These are phyloP conservation scores for Anthracocystis panici-leucophaei DNA, from an alignment of 1,284 basidiomycete genomes.

Conservation along the genomic window DNA sequence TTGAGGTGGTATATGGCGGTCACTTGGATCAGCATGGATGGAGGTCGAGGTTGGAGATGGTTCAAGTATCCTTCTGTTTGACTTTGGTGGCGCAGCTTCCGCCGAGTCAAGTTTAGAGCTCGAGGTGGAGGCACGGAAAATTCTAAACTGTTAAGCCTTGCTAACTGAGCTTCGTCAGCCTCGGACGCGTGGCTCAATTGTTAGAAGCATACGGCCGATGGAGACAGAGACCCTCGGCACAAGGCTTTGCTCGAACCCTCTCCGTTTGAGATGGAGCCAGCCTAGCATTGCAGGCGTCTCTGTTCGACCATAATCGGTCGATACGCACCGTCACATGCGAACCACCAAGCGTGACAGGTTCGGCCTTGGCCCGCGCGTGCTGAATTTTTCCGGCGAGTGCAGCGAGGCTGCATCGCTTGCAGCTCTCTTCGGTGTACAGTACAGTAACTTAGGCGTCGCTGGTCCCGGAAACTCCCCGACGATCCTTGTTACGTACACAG, in stretches of 20 bases:
- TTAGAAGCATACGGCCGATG: background rate
- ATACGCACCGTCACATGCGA: no score
- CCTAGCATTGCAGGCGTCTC: background rate
- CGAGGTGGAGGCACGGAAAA: background rate
- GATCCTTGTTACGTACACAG: background rate
- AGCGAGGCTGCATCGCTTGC: conserved; percentile 3
- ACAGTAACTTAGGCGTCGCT: no score
- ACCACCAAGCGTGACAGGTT: no score
- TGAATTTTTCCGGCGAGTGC: conserved; percentile 26
- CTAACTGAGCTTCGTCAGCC: conserved; percentile 2
- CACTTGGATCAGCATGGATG: background rate
- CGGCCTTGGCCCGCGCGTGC: background rate
- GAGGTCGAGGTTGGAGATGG: background rate
- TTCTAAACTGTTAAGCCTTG: background rate
- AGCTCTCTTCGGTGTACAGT: background rate
- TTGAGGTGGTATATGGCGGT: background rate
- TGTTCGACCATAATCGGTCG: background rate
- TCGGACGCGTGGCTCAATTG: background rate
- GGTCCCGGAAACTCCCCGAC: background rate
- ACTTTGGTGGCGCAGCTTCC: conserved; percentile 8
- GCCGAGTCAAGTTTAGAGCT: background rate
- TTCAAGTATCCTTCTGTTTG: background rate
- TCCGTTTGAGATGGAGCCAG: background rate
- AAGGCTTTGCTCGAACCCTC: no score
- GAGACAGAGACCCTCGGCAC: background rate